Evolutionary conservation across 441 rosid species (phyloP), one percentile per base, ranked within the genome.

Genomic region (Croton setiger): DNA sequence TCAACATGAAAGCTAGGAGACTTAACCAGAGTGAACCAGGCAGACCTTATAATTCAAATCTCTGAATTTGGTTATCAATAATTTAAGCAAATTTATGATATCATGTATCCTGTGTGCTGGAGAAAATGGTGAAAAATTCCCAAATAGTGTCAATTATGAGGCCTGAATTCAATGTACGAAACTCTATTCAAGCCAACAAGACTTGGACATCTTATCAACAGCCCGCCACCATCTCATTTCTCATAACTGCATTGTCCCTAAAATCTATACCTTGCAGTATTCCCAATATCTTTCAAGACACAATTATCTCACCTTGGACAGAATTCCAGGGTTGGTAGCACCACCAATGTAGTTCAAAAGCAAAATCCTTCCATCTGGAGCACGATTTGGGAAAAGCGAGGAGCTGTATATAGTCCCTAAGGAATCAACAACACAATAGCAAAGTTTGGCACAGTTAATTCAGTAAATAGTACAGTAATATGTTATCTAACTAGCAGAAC

Each of bases 321-420:
- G 70, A 64, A 86, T 82, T 74, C 90, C 91, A 70, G 88, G 75
- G 80, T 88, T 89, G 66, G 86, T 88, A 64, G 91, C 94, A 44
- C 96, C 96, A 64, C 94, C 96, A 78, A 89, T 89, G 77, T 82
- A 92, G 83, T 85, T 92, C 80, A 86, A 76, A 53, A 92, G 91
- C 85, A 89, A 78, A 63, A 88, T 82, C 72, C 85, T 87, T 73
- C 93, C 96, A 52, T 75, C 75, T 66, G 96, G 96, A 43, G 93
- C 92, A 64, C 97, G 82, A 80, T 89, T 86, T n/a, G 92, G 93
- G 70, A 91, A 91, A 60, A 91, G 91, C 4, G 96, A 86, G 20
- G 96, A 87, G 78, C 96, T 89, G 81, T 89, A 88, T 71, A 89
- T 84, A 21, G 96, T 86, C 67, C 96, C 96, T 88, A 82, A 73